Conservation (phyloP, 257 asterid species). For the Forsythia suspensa region DNA sequence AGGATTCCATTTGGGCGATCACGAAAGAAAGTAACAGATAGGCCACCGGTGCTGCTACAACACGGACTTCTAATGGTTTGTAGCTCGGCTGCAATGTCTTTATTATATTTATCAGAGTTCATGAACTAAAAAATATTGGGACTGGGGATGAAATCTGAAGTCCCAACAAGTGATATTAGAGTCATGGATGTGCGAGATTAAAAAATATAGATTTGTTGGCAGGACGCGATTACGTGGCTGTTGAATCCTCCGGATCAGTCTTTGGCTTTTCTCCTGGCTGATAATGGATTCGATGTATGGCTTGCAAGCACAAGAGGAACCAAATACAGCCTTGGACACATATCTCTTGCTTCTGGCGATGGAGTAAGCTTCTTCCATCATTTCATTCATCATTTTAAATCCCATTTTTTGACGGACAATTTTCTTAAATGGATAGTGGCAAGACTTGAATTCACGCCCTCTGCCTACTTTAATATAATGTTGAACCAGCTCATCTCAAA, state of each 20-base stretch:
- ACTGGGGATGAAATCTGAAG: too few species aligned
- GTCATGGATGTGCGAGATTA: not conserved
- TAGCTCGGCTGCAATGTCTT: not conserved
- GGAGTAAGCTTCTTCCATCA: slow-evolving; percentile 15
- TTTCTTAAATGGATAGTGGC: too few species aligned
- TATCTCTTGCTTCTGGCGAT: slow-evolving; percentile 28
- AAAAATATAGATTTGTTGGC: not conserved
- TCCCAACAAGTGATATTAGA: too few species aligned
- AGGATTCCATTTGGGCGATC: slow-evolving; percentile 40
- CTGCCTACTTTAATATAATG: too few species aligned
- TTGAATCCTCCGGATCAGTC: slow-evolving; percentile 36
- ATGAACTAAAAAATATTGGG: too few species aligned
- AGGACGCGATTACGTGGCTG: slow-evolving; percentile 47
- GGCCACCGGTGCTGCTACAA: slow-evolving; percentile 40
- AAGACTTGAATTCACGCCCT: too few species aligned
- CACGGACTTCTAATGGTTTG: slow-evolving; percentile 45
- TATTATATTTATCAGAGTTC: not conserved
- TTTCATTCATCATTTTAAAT: not conserved
- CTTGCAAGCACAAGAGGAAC: slow-evolving; percentile 42
- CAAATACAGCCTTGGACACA: slow-evolving; percentile 35
- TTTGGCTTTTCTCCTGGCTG: slow-evolving; percentile 40
- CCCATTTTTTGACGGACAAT: not conserved
- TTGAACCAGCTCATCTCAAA: too few species aligned
- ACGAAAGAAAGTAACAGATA: slow-evolving; percentile 15
- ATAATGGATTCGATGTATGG: slow-evolving; percentile 47